Conservation (phyloP, 495 filamentous ascomycete genomes). For the Barbatosphaeria neglecta region DNA sequence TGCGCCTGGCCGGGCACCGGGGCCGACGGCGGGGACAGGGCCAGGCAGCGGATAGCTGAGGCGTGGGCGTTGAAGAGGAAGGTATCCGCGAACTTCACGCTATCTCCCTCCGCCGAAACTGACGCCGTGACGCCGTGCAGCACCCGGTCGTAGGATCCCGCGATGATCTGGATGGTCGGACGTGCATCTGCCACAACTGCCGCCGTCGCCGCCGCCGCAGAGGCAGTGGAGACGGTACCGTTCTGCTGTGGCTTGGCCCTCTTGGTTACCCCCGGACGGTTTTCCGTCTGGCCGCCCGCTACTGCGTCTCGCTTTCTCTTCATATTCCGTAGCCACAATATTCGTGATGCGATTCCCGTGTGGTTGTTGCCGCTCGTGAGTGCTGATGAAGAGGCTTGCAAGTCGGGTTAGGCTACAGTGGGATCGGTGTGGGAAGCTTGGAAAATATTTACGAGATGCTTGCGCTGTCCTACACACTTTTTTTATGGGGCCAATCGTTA, state of each 20-base stretch:
- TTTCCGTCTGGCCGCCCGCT: constrained; percentile 7
- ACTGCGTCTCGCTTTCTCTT: constrained; percentile 61
- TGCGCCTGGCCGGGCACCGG: constrained; percentile 42
- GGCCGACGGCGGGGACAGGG: constrained; percentile 67
- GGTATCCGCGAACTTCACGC: constrained; percentile 69
- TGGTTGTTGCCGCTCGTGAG: too few species aligned
- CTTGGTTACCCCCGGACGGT: constrained; percentile 17
- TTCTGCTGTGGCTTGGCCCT: constrained; percentile 23
- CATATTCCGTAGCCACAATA: too few species aligned
- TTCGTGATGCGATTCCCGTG: too few species aligned
- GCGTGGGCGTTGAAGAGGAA: constrained; percentile 93
- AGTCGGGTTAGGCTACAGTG: too few species aligned
- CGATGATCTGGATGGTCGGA: constrained; percentile 71
- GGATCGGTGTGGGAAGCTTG: too few species aligned
- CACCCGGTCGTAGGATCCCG: constrained; percentile 88
- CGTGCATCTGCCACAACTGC: constrained; percentile 7
- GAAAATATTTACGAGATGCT: too few species aligned
- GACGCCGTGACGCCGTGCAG: constrained; percentile 83
- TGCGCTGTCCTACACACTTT: too few species aligned
- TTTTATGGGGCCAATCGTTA: too few species aligned
- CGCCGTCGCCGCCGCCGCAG: constrained; percentile 14
- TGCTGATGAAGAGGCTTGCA: too few species aligned
- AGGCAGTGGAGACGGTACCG: constrained; percentile 3
- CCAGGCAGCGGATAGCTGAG: constrained; percentile 80
- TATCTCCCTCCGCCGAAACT: constrained; percentile 32